Evolutionary conservation across 1,284 basidiomycete genomes (phyloP).

Genomic region (Fomitopsis palustris): DNA sequence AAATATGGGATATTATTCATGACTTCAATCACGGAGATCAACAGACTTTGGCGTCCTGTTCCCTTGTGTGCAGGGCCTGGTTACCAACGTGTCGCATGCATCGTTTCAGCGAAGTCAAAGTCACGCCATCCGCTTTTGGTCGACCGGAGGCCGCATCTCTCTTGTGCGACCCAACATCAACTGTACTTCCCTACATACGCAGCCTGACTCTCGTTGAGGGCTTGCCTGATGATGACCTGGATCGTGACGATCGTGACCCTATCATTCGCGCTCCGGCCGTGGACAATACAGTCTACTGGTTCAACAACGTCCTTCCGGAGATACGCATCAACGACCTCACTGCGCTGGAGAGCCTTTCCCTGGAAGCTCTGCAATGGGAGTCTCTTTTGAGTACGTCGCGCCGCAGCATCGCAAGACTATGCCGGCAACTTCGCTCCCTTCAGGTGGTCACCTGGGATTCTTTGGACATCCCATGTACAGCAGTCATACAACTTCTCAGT

Average conservation of each 20-base stretch:
- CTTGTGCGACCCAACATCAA: not conserved
- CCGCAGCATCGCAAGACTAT: not conserved
- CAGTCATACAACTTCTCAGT: too few species aligned
- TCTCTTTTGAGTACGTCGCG: not conserved
- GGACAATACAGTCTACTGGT: not conserved
- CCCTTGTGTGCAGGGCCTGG: too few species aligned
- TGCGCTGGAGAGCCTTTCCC: not conserved
- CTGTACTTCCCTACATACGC: not conserved
- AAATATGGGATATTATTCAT: too few species aligned
- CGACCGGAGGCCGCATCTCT: not conserved
- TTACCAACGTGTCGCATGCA: not conserved
- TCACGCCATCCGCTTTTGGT: not conserved
- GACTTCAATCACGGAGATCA: too few species aligned
- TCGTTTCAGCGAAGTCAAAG: not conserved
- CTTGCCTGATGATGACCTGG: not conserved
- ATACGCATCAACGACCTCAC: not conserved
- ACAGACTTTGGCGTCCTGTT: too few species aligned
- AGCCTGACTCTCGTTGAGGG: not conserved
- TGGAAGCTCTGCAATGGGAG: not conserved
- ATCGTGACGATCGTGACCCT: not conserved
- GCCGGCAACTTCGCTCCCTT: too few species aligned
- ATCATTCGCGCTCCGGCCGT: too few species aligned
- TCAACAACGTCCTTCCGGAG: not conserved
- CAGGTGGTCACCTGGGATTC: too few species aligned
- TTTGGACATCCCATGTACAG: too few species aligned